Base-by-base conservation (phyloP, 2,329 filamentous ascomycete genomes). In the Aspergillus quadricinctus region DNA sequence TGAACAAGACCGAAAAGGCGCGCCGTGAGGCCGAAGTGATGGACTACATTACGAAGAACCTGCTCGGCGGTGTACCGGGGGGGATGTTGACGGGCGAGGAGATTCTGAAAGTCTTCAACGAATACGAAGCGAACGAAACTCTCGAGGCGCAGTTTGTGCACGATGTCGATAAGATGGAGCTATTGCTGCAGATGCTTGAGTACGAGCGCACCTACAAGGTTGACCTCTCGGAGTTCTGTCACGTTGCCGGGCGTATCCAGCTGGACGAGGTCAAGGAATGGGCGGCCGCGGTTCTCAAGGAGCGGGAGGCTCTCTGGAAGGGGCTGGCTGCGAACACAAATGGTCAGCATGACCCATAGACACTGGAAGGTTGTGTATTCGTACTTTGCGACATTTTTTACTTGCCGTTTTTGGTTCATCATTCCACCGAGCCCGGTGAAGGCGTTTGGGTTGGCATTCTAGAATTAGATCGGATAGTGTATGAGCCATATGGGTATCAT, bases 131-230 rank as follows among this genome's bases (percentile, higher is more conserved):
- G 66, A 87, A 86, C 19, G 69, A 87, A 76, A 97, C 94, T 8
- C 77, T 87, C 14, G 93, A 99, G 71, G 90, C 88, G 64, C 81
- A 87, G 59, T 97, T 93, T 61, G 94, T 99, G 46, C 94, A 99
- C 72, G 94, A 99, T 72, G 85, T 99, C 57, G 94, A 99, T 77
- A 97, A 97, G 85, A 86, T 99, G 73, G 94, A 99, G 78, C 79
- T 99, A 62, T 77, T 99, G 59, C 78, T 96, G 69, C 94, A 99
- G 78, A 97, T 97, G 89, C 79, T 96, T 29, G 94, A 99, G 75
- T 99, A 99, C 69, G 94, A 99, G 82, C 87, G 88, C 66, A 77
- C 81, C 11, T 80, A 84, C 50, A 76, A 86, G 61, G 73, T 91
- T 41, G 91, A 97, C 72, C 77, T 99, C 51, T 85, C 88, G 52